Base-by-base conservation (phyloP, 192 early-diverging fungal genomes). In the Umbelopsis vinacea region DNA sequence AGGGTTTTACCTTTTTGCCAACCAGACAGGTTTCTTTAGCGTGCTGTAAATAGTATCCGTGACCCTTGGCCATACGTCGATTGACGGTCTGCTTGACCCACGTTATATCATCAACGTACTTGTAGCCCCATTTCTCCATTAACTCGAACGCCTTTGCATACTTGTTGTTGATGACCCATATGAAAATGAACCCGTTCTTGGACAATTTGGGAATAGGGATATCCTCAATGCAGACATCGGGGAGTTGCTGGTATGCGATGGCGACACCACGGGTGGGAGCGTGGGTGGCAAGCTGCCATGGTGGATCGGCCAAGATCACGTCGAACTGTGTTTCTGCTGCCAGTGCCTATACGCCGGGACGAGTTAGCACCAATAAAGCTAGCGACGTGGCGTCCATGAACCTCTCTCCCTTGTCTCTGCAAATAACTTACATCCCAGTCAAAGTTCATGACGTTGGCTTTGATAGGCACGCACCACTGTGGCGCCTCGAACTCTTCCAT, bases 101-200 rank as follows among this genome's bases (percentile, higher is more conserved):
- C 17, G 96, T 93, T 37, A 98, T 94, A 79, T 97, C 95, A 77
- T 98, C 96, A 10, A 96, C 92, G 72, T 95, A 95, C 79, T 85
- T 92, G 78, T 96, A 96, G 14, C 96, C 96, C 96, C 96, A 98
- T 79, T 92, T 91, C 79, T 92, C 90, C 94, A 98, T 94, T 55
- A 97, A 80, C 74, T 94, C 95, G 79, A 98, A 96, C 1, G 95
- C 95, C 76, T 91, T 94, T 66, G 92, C 92, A 84, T 96, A 98
- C 86, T 97, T 98, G 88, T 95, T 95, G 84, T 98, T 98, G 76
- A 98, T 97, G 47, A 98, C 96, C 96, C 96, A 98, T 66, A 98
- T 96, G 74, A 98, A 98, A 6, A 97, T 89, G 72, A 97, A 97
- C 22, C 96, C 96, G 74, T 91, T 92, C 19, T 83, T 88, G 72